Evolutionary conservation across 306 rosid genomes (phyloP), one percentile per base, ranked within the genome.

Genomic region (Cicer pinnatifidum): DNA sequence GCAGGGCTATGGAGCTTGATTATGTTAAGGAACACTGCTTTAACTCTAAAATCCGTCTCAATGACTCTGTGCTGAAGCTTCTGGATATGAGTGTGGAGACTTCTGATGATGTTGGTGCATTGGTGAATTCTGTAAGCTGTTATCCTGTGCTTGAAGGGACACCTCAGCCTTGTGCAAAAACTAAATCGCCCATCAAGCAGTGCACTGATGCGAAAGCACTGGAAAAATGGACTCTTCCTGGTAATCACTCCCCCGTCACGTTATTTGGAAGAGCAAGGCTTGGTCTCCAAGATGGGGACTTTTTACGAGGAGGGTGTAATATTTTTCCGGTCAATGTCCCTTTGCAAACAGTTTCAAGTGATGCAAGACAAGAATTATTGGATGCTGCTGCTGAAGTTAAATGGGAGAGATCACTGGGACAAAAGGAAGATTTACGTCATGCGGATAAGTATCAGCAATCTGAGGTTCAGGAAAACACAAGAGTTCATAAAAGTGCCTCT

Each of bases 181-280:
- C 83, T 82, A 84, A 85, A 59, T 71, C 75, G 54, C 84, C 78
- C 2, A 71, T 65, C 35, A 83, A 85, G 72, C 80, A 71, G 45
- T 62, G 61, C 64, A 75, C 73, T 11, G 79, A 72, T 40, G 61
- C 46, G 28, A 81, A 71, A 72, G 80, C 71, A 79, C 72, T 40
- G 2, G 54, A 59, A 58, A 73, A 63, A 60, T 78, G 70, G 51
- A 79, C 85, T 69, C 78, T 86, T 73, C 81, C 83, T 28, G 61
- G 73, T 9, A 86, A 85, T 65, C 78, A 75, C 8, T 69, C 81
- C 15, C 87, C 89, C 59, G 67, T 86, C 71, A 87, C 96, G 0
- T 83, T 88, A 62, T 92, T 92, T 75, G 97, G 96, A 75, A 91
- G 87, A 86, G 96, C 96, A 53, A 90, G 97, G 69, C 74, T 84